Evolutionary conservation across 2,329 filamentous ascomycete genomes (phyloP).

Genomic region (Cytospora piceicola): DNA sequence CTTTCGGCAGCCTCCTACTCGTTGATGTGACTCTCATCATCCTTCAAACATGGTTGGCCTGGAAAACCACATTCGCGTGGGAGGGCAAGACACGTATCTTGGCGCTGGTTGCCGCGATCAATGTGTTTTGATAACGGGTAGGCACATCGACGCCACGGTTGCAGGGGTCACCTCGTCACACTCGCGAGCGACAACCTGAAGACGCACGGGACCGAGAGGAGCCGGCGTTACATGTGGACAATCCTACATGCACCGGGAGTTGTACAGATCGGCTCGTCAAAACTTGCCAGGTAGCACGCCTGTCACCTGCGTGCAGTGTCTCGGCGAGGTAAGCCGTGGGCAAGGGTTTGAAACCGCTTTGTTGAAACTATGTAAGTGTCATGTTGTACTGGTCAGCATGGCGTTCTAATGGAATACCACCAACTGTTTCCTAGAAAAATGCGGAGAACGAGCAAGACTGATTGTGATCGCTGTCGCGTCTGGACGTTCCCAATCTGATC

Average conservation of each 20-base stretch:
- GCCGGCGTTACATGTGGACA: background rate
- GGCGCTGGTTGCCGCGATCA: conserved; percentile 11
- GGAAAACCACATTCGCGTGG: conserved; percentile 33
- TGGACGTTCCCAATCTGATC: no score
- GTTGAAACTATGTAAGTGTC: background rate
- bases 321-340: background rate
- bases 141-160: conserved; percentile 11
- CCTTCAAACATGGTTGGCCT: conserved; percentile 41
- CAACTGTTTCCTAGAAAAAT: no score
- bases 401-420: background rate
- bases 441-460: no score
- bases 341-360: background rate
- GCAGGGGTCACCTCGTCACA: background rate
- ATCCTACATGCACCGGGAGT: conserved; percentile 7
- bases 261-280: conserved; percentile 19
- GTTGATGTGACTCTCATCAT: conserved; percentile 41
- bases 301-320: conserved; percentile 10
- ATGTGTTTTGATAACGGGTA: conserved; percentile 9
- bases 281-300: conserved; percentile 18
- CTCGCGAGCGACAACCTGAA: background rate
- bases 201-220: background rate
- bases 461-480: no score
- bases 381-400: background rate
- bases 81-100: conserved; percentile 19
- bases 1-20: conserved; percentile 43